Percentiles rank a stretch among this genome's conserved stretches.
phyloP scores from a whole-genome alignment of 208 protist genomes.

The Trypanosoma conorhini region DNA sequence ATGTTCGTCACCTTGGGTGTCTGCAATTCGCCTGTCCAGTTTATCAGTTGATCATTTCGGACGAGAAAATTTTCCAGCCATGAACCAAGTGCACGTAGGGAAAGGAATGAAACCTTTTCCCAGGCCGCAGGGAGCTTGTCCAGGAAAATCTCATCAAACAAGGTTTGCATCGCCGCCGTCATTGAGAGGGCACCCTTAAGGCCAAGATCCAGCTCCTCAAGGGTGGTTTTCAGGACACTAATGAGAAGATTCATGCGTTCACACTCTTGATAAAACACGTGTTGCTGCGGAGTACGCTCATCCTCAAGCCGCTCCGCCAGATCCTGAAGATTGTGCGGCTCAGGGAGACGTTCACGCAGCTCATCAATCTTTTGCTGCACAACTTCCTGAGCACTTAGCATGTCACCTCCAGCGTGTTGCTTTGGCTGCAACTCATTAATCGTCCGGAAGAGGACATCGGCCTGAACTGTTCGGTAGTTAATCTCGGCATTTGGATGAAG shows the following conservation, averaged over 20 bases:
- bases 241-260: constrained; percentile 98
- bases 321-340: constrained; percentile 93
- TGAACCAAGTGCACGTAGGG: constrained; percentile 89
- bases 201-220: constrained; percentile 98
- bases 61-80: constrained; percentile 97
- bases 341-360: constrained; percentile 89
- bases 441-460: constrained; percentile 96
- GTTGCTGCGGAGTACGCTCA: constrained; percentile 97
- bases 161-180: constrained; percentile 89
- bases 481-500: constrained; percentile 99
- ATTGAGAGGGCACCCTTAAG: constrained; percentile 96
- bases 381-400: constrained; percentile 89
- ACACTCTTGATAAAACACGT: constrained; percentile 98
- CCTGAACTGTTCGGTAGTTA: constrained; percentile 96
- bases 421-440: constrained; percentile 97
- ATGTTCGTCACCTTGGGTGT: constrained; percentile 96
- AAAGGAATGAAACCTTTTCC: constrained; percentile 97
- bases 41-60: constrained; percentile 94
- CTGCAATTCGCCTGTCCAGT: constrained; percentile 93
- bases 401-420: constrained; percentile 84
- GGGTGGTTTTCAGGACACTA: constrained; percentile 84
- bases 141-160: constrained; percentile 93
- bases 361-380: constrained; percentile 93
- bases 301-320: constrained; percentile 94
- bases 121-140: constrained; percentile 95